Evolutionary conservation across 1,284 basidiomycete genomes (phyloP).

Genomic region (Paramarasmius palmivorus): DNA sequence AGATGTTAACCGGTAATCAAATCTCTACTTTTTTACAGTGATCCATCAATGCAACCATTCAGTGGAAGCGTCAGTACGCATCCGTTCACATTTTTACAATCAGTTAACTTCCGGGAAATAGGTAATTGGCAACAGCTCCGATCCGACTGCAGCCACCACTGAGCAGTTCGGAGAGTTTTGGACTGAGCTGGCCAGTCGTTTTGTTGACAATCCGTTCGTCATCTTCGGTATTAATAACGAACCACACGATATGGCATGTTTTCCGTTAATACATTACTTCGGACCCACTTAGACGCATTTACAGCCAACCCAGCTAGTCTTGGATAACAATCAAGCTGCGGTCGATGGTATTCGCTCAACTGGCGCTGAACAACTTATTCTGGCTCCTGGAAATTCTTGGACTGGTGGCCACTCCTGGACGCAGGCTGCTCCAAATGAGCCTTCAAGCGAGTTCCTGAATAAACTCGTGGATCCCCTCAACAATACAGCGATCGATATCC

Average conservation of each 20-base stretch:
- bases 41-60: conserved; percentile 43
- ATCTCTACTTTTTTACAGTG: conserved; percentile 24
- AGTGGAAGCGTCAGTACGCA: conserved; percentile 39
- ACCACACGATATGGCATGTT: conserved; percentile 41
- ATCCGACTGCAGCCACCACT: conserved; percentile 44
- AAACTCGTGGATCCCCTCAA: conserved; percentile 39
- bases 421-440: conserved; percentile 32
- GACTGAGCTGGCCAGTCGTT: conserved; percentile 36
- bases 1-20: neutral
- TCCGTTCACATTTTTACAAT: neutral
- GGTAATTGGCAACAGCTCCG: conserved; percentile 45
- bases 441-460: conserved; percentile 43
- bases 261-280: neutral
- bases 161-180: conserved; percentile 38
- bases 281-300: neutral
- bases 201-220: conserved; percentile 35
- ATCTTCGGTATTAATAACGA: conserved; percentile 46
- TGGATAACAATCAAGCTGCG: conserved; percentile 43
- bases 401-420: conserved; percentile 48
- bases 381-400: conserved; percentile 46
- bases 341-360: conserved; percentile 41
- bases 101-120: conserved; percentile 13
- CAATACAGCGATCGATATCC: conserved; percentile 47
- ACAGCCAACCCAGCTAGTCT: conserved; percentile 39
- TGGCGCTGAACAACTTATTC: conserved; percentile 42